Base-by-base conservation (phyloP, 1,139 yeast genomes). In the Taiozyma onychis region DNA sequence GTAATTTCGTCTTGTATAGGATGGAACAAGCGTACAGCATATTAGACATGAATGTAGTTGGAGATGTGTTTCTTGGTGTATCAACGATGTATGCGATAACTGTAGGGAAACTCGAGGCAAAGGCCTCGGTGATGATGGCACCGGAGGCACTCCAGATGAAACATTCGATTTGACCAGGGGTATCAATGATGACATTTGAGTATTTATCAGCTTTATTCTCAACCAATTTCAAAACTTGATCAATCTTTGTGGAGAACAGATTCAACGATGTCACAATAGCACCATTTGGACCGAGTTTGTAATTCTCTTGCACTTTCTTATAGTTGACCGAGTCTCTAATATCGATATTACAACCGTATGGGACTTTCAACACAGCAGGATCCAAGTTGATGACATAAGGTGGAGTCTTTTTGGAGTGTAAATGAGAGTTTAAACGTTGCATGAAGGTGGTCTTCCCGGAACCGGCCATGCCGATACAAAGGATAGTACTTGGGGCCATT, bases 111-210 rank as follows among this genome's bases (percentile, higher is more conserved):
- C 95, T 81, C 2, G 96, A 88, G 1, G 99, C 99, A 71, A 95
- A 87, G 0, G 98, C 91, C 66, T 95, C 99, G 0, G 98, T 91
- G 52, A 95, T 88, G 55, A 95, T 95, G 22, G 97, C 80, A 10
- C 99, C 99, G 45, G 97, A 88, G 0, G 99, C 99, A 45, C 96
- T 85, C 96, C 95, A 87, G 48, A 93, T 90, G 66, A 93, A 93
- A 70, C 97, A 89, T 67, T 93, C 99, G 55, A 95, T 95, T 69
- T 95, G 99, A 8, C 99, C 99, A 0, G 99, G 99, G 1, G 99
- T 95, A 68, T 95, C 99, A 48, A 93, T 80, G 45, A 95, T 85
- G 54, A 93, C 88, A 66, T 90, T 85, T 32, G 80, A 70, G 54
- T 79, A 78, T 44, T 72, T 71, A 30, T 80, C 83, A 1, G 88